A percentile compares a stretch with the other conserved stretches of the same genome.
Evolutionary conservation across 106 monocot genomes (phyloP).

Genomic region (Acorus gramineus): DNA sequence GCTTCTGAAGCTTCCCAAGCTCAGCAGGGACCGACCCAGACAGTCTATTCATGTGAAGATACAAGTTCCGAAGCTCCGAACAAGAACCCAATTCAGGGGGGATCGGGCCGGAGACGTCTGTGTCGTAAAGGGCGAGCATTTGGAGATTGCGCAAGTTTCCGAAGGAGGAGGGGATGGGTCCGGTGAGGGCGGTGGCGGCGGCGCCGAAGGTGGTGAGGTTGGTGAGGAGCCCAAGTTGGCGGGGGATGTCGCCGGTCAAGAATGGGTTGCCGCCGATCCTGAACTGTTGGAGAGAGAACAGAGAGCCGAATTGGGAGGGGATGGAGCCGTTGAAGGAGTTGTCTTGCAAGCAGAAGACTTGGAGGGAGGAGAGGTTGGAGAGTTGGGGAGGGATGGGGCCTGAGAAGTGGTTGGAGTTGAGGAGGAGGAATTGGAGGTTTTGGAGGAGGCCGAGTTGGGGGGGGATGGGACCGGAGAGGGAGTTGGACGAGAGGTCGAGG

Average conservation of each 20-base stretch:
- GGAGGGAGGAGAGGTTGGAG: slow-evolving; percentile 40
- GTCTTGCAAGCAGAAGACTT: slow-evolving; percentile 64
- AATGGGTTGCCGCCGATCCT: slow-evolving; percentile 80
- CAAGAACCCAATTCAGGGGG: slow-evolving; percentile 50
- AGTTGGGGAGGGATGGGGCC: slow-evolving; percentile 47
- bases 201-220: slow-evolving; percentile 87
- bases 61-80: slow-evolving; percentile 63
- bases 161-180: slow-evolving; percentile 51
- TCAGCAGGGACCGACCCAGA: slow-evolving; percentile 48
- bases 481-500: slow-evolving; percentile 66
- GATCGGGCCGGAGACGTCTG: slow-evolving; percentile 58
- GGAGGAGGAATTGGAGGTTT: slow-evolving; percentile 44
- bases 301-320: slow-evolving; percentile 42
- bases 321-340: slow-evolving; percentile 60
- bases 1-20: slow-evolving; percentile 70
- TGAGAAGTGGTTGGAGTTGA: slow-evolving; percentile 62
- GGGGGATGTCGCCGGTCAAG: slow-evolving; percentile 51
- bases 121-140: slow-evolving; percentile 79
- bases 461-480: slow-evolving; percentile 46
- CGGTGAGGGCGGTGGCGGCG: slow-evolving; percentile 72
- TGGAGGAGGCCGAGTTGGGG: slow-evolving; percentile 23
- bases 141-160: slow-evolving; percentile 69
- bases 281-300: slow-evolving; percentile 64
- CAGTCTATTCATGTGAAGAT: slow-evolving; percentile 85
- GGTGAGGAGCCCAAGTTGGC: slow-evolving; percentile 52